Conservation (phyloP, 345 rosid species). For the Psidium guajava region DNA sequence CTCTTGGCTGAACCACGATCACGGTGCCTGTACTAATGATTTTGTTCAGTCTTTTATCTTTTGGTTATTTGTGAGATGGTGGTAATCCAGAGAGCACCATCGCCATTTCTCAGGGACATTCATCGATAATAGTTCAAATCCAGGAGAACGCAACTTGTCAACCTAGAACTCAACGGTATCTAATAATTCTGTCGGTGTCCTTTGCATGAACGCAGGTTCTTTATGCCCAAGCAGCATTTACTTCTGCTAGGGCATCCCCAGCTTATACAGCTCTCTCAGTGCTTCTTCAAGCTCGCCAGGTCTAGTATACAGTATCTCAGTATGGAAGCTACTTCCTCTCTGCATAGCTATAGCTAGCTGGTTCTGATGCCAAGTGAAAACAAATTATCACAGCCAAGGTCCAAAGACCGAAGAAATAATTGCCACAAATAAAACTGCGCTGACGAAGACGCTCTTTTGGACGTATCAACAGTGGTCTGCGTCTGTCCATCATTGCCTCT, state of each 20-base stretch:
- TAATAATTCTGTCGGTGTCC: background rate
- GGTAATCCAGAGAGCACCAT: background rate
- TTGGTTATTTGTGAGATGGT: background rate
- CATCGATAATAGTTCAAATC: background rate
- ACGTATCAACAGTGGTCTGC: background rate
- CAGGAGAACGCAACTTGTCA: background rate
- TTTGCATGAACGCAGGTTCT: background rate
- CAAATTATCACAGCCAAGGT: background rate
- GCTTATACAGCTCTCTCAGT: background rate
- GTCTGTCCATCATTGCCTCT: background rate
- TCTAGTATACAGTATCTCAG: background rate
- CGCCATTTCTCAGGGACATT: background rate
- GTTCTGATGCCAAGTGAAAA: background rate
- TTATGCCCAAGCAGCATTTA: background rate
- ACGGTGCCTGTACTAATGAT: background rate
- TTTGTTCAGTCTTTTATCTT: background rate
- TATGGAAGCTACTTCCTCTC: background rate
- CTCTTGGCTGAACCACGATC: background rate
- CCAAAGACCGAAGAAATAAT: background rate
- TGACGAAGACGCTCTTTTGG: background rate
- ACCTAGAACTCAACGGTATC: background rate
- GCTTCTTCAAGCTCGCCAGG: background rate
- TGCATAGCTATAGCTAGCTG: background rate
- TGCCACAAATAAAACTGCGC: background rate
- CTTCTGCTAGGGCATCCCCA: background rate